Evolutionary conservation across 2,329 filamentous ascomycete genomes (phyloP), one percentile per base, ranked within the genome.

Genomic region (Botrytis medusae): DNA sequence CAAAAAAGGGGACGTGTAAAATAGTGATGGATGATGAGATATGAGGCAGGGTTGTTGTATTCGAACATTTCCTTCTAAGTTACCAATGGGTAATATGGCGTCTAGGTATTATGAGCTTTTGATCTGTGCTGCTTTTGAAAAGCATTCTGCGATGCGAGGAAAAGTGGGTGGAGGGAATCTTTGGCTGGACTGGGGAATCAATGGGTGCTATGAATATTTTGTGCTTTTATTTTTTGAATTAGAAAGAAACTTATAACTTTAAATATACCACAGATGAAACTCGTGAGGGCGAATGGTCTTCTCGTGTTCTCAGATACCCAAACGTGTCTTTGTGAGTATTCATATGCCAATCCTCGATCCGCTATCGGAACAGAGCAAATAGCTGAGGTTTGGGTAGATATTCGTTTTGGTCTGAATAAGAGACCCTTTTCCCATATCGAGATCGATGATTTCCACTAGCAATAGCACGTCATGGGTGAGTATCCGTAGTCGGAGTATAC

Each of bases 91-190:
- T 5, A 69, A 57, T n/a, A 42, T 57, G 65, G 65, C 65, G 65
- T 69, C 48, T 69, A 40, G 48, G 65, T 69, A 42, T 69, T 42
- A 69, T 69, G 65, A 57, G n/a, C 10, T 57, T 69, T 69, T 32
- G 14, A 42, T 57, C 18, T 69, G 37, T 69, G 48, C 48, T 69
- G n/a, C 65, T 42, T 42, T 51, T 57, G 34, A 68, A 48, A 42
- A 42, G 64, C 64, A 51, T 67, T 67, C 34, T 67, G 46, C 37
- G 10, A 42, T 44, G 20, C n/a, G 51, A 57, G 34, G 37, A 69
- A 69, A 57, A 59, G 65, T 59, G 65, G 65, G 25, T 68, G 48
- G 65, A 68, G 42, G 65, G 46, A 57, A 57, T 22, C 14, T 69
- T 57, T 42, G 65, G 37, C 34, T 69, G 48, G 25, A 42, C 40